Evolutionary conservation across 345 rosid species (phyloP).

Genomic region (Acer negundo): DNA sequence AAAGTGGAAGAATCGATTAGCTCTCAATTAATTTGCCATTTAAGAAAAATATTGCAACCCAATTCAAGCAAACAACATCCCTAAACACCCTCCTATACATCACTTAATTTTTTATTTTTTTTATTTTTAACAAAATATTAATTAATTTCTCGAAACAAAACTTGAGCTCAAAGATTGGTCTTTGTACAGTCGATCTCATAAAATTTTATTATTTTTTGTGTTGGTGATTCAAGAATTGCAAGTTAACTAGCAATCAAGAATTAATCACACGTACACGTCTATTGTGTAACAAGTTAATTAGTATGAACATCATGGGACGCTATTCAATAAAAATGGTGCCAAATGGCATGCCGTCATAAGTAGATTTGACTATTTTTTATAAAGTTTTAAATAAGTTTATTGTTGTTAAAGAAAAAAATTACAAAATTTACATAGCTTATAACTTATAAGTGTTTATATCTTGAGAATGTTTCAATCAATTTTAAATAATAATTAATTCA

Average conservation of each 20-base stretch:
- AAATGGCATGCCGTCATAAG: neutral
- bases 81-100: neutral
- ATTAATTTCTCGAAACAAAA: too few relatives aligned
- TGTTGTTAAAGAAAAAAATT: neutral
- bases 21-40: neutral
- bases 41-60: neutral
- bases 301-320: neutral
- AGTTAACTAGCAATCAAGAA: conserved; percentile 24
- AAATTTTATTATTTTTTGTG: neutral
- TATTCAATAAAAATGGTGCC: neutral
- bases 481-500: too few relatives aligned
- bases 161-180: too few relatives aligned
- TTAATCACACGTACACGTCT: neutral
- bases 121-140: too few relatives aligned
- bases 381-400: neutral
- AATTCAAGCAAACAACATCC: neutral
- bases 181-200: conserved; percentile 6
- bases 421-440: neutral
- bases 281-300: neutral
- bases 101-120: neutral
- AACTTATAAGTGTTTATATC: neutral
- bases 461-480: neutral
- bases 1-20: conserved; percentile 16
- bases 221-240: neutral
- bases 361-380: too few relatives aligned